Percentiles rank a stretch among this genome's conserved stretches.
Conservation (phyloP, 495 filamentous ascomycete species). For the Halenospora varia region DNA sequence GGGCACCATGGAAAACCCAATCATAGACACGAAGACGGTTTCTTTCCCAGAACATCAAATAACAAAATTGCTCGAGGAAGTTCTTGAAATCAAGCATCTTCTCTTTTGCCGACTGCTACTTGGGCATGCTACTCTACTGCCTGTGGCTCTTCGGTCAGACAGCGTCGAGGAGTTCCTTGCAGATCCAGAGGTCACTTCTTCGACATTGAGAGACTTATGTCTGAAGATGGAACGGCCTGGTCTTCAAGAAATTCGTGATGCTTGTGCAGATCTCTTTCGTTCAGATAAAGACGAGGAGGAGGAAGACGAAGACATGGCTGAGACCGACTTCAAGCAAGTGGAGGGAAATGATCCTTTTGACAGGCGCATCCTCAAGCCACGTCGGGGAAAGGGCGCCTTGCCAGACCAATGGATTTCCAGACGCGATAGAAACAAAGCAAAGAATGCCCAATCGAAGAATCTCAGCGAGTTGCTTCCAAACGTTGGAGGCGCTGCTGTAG, state of each 20-base stretch:
- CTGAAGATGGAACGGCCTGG: constrained; percentile 42
- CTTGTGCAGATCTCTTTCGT: constrained; percentile 46
- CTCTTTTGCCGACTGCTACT: constrained; percentile 48
- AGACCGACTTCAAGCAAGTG: constrained; percentile 9
- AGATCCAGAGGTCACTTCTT: constrained; percentile 35
- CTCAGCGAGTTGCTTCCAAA: not conserved
- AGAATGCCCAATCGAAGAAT: not conserved
- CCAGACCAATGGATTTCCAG: constrained; percentile 26
- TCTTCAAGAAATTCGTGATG: constrained; percentile 45
- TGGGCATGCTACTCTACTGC: constrained; percentile 42
- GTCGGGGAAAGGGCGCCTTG: constrained; percentile 4
- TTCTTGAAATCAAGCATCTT: constrained; percentile 45
- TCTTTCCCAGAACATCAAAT: constrained; percentile 43
- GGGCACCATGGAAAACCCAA: constrained; percentile 36
- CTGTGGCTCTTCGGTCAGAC: constrained; percentile 35
- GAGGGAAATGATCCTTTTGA: too few species aligned
- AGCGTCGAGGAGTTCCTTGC: constrained; percentile 45
- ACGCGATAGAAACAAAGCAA: constrained; percentile 19
- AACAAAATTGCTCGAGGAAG: constrained; percentile 35
- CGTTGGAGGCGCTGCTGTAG: not conserved
- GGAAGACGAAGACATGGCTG: too few species aligned
- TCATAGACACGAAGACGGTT: constrained; percentile 27
- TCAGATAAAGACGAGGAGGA: constrained; percentile 33
- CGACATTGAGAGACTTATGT: constrained; percentile 45
- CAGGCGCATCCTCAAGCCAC: too few species aligned